A percentile compares a stretch with the other conserved stretches of the same genome.
Conservation (phyloP, 768 basidiomycete species). For the Naganishia friedmannii region DNA sequence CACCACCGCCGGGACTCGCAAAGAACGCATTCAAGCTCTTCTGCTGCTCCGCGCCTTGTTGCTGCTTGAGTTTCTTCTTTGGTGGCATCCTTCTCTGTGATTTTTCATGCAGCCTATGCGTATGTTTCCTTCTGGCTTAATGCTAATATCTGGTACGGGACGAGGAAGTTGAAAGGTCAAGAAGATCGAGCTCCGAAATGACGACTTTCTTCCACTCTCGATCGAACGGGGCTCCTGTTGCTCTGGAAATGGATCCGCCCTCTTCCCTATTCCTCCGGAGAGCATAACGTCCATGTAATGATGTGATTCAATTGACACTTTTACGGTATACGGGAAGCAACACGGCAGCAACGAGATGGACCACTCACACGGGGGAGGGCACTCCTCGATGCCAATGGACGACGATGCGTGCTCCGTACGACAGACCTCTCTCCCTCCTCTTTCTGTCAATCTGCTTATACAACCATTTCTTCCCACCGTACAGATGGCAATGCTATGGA, state of each 20-base stretch:
- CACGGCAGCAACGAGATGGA: slow-evolving; percentile 19
- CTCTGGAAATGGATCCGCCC: too few species aligned
- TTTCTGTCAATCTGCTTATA: background rate
- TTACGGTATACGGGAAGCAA: too few species aligned
- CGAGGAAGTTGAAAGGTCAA: too few species aligned
- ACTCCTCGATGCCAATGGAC: background rate
- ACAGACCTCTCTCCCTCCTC: background rate
- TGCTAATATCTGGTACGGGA: too few species aligned
- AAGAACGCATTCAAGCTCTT: slow-evolving; percentile 17
- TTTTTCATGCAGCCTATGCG: too few species aligned
- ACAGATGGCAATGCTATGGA: slow-evolving; percentile 36
- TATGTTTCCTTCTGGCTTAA: too few species aligned
- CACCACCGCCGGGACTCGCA: background rate
- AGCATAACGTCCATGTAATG: too few species aligned
- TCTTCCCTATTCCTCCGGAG: too few species aligned
- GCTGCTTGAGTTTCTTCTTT: slow-evolving; percentile 2
- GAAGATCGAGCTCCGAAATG: too few species aligned
- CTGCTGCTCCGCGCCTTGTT: background rate
- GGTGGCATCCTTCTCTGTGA: background rate
- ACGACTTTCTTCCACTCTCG: too few species aligned
- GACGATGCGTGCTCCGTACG: slow-evolving; percentile 20
- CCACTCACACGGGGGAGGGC: slow-evolving; percentile 11
- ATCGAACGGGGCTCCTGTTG: too few species aligned
- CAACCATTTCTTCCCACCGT: background rate
- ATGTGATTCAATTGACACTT: too few species aligned